Base-by-base conservation (phyloP, 345 rosid genomes). In the Eucalyptus tenuipes region DNA sequence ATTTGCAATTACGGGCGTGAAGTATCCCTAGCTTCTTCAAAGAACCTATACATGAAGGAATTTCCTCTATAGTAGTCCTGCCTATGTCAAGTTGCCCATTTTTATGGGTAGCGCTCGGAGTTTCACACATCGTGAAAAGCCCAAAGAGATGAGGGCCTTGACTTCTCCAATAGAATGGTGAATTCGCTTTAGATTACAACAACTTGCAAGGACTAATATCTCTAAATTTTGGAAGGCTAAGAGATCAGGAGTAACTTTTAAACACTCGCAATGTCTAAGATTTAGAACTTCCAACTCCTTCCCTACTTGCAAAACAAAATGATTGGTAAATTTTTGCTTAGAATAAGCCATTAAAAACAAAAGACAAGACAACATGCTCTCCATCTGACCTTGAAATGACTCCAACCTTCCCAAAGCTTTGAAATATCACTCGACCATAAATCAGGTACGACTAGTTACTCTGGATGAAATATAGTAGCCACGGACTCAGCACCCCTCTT, bases 401-500 rank as follows among this genome's bases (percentile, higher is more conserved):
- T 66, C 82, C 87, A 88, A 40, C 47, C 87, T 40, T 31, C 22
- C 87, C 87, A 84, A 52, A 31, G 8, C 40, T 88, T 5, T 7
- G 22, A 55, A 44, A 55, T 55, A 12, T 4, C n/a, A 47, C 24
- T 29, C 27, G 0, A 17, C 11, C 81, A 84, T 40, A 88, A 71
- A 16, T 81, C 57, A 45, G 6, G 89, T 12, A 68, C 20, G 49
- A 90, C 81, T 64, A 90, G 50, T 12, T 89, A 61, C n/a, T 79
- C 61, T 12, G 52, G 61, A 31, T 49, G 20, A 45, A 89, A 87
- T 29, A n/a, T 61, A 18, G 29, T 20, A 14, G 90, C 90, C 33
- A 52, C 4, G 0, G 7, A 68, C 18, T 49, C 3, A 29, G 13
- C 87, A 84, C 68, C 88, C 29, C 11, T 3, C 13, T 10, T 45